A percentile compares a stretch with the other conserved stretches of the same genome.
Conservation (phyloP, 305 asterid genomes). For the Fraxinus sp. region DNA sequence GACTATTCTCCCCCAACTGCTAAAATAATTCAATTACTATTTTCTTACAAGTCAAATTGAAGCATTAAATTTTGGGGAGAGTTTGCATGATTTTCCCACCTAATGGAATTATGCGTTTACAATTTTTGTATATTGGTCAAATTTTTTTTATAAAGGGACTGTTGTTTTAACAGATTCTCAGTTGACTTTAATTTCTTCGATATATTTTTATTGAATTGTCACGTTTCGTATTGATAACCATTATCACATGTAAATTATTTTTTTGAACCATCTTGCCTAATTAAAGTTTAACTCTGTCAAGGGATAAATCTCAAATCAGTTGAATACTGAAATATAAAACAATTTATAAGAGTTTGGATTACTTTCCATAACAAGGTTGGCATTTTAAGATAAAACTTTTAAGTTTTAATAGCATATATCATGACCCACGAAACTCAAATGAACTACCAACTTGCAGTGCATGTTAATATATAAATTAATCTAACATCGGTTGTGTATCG, state of each 20-base stretch:
- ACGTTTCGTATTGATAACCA: neutral
- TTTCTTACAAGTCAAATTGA: neutral
- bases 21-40: neutral
- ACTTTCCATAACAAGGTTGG: neutral
- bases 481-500: neutral
- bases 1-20: neutral
- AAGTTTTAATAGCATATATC: neutral
- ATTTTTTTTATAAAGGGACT: neutral
- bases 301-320: neutral
- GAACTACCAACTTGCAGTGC: neutral
- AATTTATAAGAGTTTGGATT: no score
- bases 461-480: no score
- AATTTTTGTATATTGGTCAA: neutral
- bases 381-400: neutral
- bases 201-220: no score
- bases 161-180: neutral
- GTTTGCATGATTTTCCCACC: neutral
- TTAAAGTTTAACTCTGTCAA: neutral
- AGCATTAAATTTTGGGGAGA: neutral
- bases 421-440: neutral
- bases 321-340: neutral
- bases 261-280: neutral
- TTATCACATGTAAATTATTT: no score
- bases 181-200: neutral
- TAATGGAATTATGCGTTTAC: neutral